Evolutionary conservation across 2,329 filamentous ascomycete species (phyloP), one percentile per base, ranked within the genome.

Genomic region (Graphilbum fragrans): DNA sequence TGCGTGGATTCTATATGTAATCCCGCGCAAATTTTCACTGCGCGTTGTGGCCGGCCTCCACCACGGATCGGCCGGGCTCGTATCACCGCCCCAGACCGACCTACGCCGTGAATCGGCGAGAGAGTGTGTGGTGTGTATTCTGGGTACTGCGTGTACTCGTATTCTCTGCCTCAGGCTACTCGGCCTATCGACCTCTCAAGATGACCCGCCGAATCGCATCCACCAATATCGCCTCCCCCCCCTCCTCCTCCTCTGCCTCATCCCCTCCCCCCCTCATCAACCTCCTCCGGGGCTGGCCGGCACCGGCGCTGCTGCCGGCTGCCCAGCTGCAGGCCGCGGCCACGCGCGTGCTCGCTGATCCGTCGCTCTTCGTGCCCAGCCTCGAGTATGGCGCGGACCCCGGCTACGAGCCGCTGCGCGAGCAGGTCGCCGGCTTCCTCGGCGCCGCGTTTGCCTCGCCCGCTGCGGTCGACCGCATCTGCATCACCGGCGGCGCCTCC

Each of bases 401-500:
- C 35, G 88, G 88, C 22, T 82, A 82, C 52, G 62, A 70, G 46
- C 77, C 77, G n/a, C 66, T 92, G 31, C 72, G 86, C 14, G 65
- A 74, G 46, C 70, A 74, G 33, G 61, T 94, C 27, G 80, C 85
- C 4, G 55, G 60, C 32, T 94, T 85, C 83, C 65, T 94, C 33
- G 70, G 67, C 29, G 29, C 6, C 29, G 29, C 6, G n/a, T 17
- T 41, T 38, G 39, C 31, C 38, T 43, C 38, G 7, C 38, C 45
- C 18, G 50, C 58, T 6, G 66, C 68, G 14, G 53, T 69, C 4
- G 67, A 75, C 3, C 71, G 85, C 25, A 80, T 94, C 41, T 83
- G 80, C 55, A 80, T 94, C 55, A 85, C 84, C 0, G 86, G 87
- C 35, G 88, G 88, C 16, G 88, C 88, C 3, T 85, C 78, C 49